Base-by-base conservation (phyloP, 2,329 filamentous ascomycete species). In the Elsinoe necatrix region DNA sequence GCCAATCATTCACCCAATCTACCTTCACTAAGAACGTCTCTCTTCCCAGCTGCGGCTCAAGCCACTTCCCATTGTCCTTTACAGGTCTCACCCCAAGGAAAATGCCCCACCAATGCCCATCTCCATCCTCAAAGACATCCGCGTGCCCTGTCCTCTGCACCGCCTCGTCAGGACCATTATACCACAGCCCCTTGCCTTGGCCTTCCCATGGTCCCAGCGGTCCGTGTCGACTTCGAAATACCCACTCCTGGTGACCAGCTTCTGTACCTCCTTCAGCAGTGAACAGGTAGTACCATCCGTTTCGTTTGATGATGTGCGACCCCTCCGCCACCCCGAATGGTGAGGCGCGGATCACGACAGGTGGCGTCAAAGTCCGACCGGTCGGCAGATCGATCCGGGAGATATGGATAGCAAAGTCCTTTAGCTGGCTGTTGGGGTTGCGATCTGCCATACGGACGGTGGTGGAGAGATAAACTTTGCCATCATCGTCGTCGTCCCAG, bases 201-300 rank as follows among this genome's bases (percentile, higher is more conserved):
- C 82, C 80, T 62, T 83, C 79, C 67, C 84, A 87, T 0, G 83
- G 82, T 0, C 83, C 83, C 72, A 80, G 82, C 66, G 65, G 76
- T 62, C 55, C 72, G 64, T 4, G 76, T 72, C 54, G 79, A 73
- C 59, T 83, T 70, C 78, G 73, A 54, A 72, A 69, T 2, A 86
- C 74, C 25, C 82, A 85, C 62, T 77, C 79, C 2, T 80, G 78
- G 62, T 86, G 83, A 0, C 78, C 74, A 58, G 80, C 81, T 4
- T 77, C 82, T 0, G 81, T 84, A 3, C 81, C 81, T 4, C 60
- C 60, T 54, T 61, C 60, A 14, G 80, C 80, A 0, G 77, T 81
- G 4, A 83, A 68, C 6, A 83, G 72, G 62, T 83, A 83, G 61
- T 83, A 84, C 72, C 75, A 81, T 6, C 76, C 78, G 35, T 77